Percentiles rank a stretch among this genome's conserved stretches.
These are phyloP conservation scores for Fibroporia radiculosa DNA, from an alignment of 768 basidiomycete genomes.

Conservation along the genomic window DNA sequence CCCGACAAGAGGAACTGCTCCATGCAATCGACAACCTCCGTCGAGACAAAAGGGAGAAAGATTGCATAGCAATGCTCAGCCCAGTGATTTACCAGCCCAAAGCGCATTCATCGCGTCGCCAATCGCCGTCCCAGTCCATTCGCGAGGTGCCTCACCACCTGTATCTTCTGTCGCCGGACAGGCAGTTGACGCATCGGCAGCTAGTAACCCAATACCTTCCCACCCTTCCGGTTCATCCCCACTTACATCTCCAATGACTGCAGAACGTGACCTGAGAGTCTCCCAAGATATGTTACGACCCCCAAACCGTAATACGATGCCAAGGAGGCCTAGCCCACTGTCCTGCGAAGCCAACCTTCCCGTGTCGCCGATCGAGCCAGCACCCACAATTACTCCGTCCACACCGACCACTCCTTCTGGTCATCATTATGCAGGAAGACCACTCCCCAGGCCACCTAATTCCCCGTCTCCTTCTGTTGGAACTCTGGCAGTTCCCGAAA, in stretches of 20 bases:
- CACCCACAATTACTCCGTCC: neutral
- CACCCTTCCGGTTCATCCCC: too few relatives aligned
- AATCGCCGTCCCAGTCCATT: too few relatives aligned
- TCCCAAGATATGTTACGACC: neutral
- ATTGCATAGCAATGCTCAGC: too few relatives aligned
- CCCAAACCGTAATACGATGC: neutral
- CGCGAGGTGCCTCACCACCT: too few relatives aligned
- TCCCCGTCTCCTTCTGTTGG: neutral
- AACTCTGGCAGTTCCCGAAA: neutral
- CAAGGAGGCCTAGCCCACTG: too few relatives aligned
- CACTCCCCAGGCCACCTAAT: conserved; percentile 40
- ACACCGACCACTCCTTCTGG: conserved; percentile 5
- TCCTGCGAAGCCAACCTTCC: neutral
- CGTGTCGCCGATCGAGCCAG: neutral
- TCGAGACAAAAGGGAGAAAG: too few relatives aligned
- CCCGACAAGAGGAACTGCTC: neutral
- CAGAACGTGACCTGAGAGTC: neutral
- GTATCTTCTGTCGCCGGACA: too few relatives aligned
- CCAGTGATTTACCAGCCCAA: too few relatives aligned
- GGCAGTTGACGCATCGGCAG: too few relatives aligned
- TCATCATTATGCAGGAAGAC: conserved; percentile 48
- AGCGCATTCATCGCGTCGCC: too few relatives aligned
- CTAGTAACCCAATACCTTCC: too few relatives aligned
- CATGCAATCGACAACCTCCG: neutral
- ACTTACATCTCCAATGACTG: too few relatives aligned